Percentiles rank a stretch among this genome's conserved stretches.
Conservation (phyloP, 176 grass and related monocot species). For the Oryza punctata region DNA sequence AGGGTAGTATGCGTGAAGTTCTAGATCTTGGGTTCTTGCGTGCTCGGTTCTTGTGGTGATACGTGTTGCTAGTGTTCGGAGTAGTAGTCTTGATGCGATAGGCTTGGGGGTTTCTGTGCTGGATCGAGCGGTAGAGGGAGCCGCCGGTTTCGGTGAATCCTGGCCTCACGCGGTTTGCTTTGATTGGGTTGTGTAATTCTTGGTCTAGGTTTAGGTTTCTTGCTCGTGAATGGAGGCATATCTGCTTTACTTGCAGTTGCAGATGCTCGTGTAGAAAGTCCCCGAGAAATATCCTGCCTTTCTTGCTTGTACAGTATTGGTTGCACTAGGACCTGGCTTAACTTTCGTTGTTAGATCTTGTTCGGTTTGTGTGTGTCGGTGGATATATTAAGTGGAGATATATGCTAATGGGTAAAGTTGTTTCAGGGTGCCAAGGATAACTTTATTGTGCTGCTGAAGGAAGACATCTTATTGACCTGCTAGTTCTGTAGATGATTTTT, state of each 20-base stretch:
- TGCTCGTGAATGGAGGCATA: constrained; percentile 26
- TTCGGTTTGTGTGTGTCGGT: background rate
- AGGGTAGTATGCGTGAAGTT: background rate
- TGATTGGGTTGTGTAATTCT: background rate
- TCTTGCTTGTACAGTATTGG: constrained; percentile 19
- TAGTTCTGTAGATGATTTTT: constrained; percentile 14
- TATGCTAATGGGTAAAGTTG: constrained; percentile 39
- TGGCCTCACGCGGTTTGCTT: background rate
- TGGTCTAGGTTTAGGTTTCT: constrained; percentile 10
- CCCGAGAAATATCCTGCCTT: constrained; percentile 23
- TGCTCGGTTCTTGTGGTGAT: background rate
- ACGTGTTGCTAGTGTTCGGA: background rate
- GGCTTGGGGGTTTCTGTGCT: background rate
- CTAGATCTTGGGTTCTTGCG: background rate
- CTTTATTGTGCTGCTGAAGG: constrained; percentile 41
- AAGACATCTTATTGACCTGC: constrained; percentile 31
- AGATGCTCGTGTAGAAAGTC: constrained; percentile 39
- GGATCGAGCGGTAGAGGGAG: background rate
- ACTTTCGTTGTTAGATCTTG: constrained; percentile 22
- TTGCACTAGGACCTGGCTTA: constrained; percentile 8
- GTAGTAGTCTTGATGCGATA: background rate
- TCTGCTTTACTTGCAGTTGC: constrained; percentile 7
- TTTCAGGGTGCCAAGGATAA: constrained; percentile 50
- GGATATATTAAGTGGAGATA: constrained; percentile 20
- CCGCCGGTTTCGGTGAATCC: background rate